Evolutionary conservation across 345 rosid genomes (phyloP).

Genomic region (Combretum micranthum): DNA sequence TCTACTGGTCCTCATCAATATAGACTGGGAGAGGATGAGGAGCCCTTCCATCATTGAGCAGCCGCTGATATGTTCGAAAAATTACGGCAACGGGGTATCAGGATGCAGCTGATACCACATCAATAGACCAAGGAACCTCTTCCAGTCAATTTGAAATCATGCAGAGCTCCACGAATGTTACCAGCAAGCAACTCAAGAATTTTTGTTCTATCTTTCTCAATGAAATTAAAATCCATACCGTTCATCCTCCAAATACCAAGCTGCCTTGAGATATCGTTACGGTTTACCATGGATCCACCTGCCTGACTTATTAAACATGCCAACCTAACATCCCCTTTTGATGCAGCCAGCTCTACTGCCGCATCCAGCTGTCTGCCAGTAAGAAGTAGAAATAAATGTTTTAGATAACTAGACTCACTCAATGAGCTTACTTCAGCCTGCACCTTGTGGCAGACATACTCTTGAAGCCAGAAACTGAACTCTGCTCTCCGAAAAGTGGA

Average conservation of each 20-base stretch:
- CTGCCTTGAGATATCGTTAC: slow-evolving; percentile 57
- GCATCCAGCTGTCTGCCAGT: slow-evolving; percentile 87
- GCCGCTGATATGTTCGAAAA: slow-evolving; percentile 65
- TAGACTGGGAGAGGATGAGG: slow-evolving; percentile 79
- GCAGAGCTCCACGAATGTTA: slow-evolving; percentile 58
- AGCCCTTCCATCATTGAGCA: slow-evolving; percentile 62
- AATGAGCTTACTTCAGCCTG: slow-evolving; percentile 78
- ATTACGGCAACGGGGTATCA: slow-evolving; percentile 51
- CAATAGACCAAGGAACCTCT: slow-evolving; percentile 85
- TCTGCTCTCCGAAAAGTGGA: slow-evolving; percentile 88
- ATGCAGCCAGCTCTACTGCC: slow-evolving; percentile 81
- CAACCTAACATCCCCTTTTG: slow-evolving; percentile 87
- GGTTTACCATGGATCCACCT: slow-evolving; percentile 79
- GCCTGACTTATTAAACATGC: slow-evolving; percentile 97
- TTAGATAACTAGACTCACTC: slow-evolving; percentile 67
- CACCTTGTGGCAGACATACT: slow-evolving; percentile 83
- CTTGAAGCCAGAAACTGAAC: slow-evolving; percentile 92
- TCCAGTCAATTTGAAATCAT: slow-evolving; percentile 76
- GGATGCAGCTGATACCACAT: slow-evolving; percentile 92
- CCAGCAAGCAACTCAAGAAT: slow-evolving; percentile 93
- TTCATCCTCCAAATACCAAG: slow-evolving; percentile 83
- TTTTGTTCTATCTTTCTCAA: slow-evolving; percentile 70
- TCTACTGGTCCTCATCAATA: slow-evolving; percentile 78
- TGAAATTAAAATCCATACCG: slow-evolving; percentile 85
- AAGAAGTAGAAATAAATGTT: slow-evolving; percentile 68